Base-by-base conservation (phyloP, 805 yeast genomes). In the Phaffomyces thermotolerans region DNA sequence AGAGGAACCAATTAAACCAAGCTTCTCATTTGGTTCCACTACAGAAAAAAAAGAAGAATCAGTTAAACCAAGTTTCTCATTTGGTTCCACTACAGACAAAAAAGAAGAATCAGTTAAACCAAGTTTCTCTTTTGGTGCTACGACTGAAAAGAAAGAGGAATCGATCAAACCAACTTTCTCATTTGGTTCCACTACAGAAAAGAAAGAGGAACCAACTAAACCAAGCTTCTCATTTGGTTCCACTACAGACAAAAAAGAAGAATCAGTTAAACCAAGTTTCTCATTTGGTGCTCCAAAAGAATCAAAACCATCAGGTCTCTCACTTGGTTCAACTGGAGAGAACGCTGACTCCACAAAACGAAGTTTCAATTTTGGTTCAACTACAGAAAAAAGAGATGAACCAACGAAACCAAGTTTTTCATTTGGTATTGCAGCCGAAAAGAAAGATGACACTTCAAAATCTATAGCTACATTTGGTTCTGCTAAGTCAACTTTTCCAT, bases 21-120 rank as follows among this genome's bases (percentile, higher is more conserved):
- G 42, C 3, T 44, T 46, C 35, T 24, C 14, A 7, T 43, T 46
- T 34, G 51, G 50, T 13, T 22, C 38, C 0, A 18, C 45, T 18
- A 25, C 43, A 15, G 36, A 40, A 6, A 31, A 31, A n/a, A 31
- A 24, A 7, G 24, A 39, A n/a, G 38, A 31, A 8, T 17, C 39
- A 20, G 13, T 33, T 9, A 36, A 39, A 14, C 32, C 39, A 29
- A 23, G 23, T 9, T 34, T 40, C 29, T 25, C 27, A 13, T 34
- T 42, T 24, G 34, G 40, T 22, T 2, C 29, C 1, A 25, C 29
- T 6, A 25, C 29, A 3, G 29, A 25, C 2, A 25, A 25, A 4
- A 25, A 25, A 25, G 29, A 25, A 9, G 37, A 35, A 13, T 13
- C 37, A n/a, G n/a, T 37, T 2, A 42, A 42, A 33, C 38, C 38